Evolutionary conservation across 345 rosid genomes (phyloP).

Genomic region (Crucihimalaya himalaica): DNA sequence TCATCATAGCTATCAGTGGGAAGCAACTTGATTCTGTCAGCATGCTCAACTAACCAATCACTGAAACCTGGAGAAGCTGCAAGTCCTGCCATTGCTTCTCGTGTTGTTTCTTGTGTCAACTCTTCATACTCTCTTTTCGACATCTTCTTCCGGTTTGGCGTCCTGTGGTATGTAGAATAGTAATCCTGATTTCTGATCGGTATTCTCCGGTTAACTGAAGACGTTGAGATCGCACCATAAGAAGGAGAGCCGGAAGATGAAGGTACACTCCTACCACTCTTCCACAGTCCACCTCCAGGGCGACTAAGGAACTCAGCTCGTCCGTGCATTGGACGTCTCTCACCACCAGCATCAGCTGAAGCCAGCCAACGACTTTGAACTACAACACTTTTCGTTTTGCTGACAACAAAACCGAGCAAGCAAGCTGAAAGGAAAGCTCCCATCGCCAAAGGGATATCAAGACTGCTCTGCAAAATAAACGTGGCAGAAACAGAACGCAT

Average conservation of each 20-base stretch:
- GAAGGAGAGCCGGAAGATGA: slow-evolving; percentile 67
- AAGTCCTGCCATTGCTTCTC: slow-evolving; percentile 62
- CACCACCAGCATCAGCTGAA: not conserved
- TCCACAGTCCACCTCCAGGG: slow-evolving; percentile 53
- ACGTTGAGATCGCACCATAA: slow-evolving; percentile 51
- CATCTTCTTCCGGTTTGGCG: slow-evolving; percentile 54
- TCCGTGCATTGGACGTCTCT: slow-evolving; percentile 37
- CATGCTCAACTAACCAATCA: slow-evolving; percentile 70
- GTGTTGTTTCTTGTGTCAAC: slow-evolving; percentile 69
- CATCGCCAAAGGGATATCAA: slow-evolving; percentile 61
- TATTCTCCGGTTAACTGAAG: slow-evolving; percentile 16
- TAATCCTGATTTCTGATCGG: slow-evolving; percentile 40
- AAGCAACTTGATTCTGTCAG: slow-evolving; percentile 65
- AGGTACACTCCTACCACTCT: slow-evolving; percentile 44
- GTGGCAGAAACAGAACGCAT: slow-evolving; percentile 74
- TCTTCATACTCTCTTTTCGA: slow-evolving; percentile 77
- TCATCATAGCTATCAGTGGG: slow-evolving; percentile 58
- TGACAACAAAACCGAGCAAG: slow-evolving; percentile 46
- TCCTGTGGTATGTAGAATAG: slow-evolving; percentile 76
- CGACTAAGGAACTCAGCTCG: slow-evolving; percentile 74
- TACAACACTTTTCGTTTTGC: slow-evolving; percentile 1
- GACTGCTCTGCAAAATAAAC: slow-evolving; percentile 78
- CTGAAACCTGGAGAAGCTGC: slow-evolving; percentile 74
- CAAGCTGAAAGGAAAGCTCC: slow-evolving; percentile 48
- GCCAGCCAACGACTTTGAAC: slow-evolving; percentile 15